phyloP scores from a whole-genome alignment of 495 filamentous ascomycete species.

The Penicillium robsamsonii region DNA sequence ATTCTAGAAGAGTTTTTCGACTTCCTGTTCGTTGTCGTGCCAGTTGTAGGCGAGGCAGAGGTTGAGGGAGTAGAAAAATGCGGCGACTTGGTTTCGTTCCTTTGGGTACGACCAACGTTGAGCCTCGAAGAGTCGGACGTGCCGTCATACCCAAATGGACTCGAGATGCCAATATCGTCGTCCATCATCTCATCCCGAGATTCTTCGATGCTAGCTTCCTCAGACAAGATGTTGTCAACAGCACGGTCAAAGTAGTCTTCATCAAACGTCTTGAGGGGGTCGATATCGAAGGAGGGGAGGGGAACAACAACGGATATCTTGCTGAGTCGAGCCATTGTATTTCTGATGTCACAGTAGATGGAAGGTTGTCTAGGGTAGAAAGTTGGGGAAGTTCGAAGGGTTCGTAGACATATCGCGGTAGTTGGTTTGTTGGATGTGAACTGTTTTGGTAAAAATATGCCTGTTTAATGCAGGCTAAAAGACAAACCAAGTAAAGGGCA shows the following conservation, averaged over 20 bases:
- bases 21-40: neutral
- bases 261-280: slow-evolving; percentile 22
- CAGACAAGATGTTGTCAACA: slow-evolving; percentile 28
- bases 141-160: neutral
- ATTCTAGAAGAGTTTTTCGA: neutral
- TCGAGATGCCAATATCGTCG: neutral
- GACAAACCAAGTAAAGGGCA: no score
- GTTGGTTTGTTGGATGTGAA: neutral
- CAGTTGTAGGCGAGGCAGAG: neutral
- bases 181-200: slow-evolving; percentile 10
- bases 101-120: neutral
- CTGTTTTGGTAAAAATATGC: neutral
- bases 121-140: neutral
- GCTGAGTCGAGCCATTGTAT: slow-evolving; percentile 6
- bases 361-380: neutral
- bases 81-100: neutral
- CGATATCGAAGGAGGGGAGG: slow-evolving; percentile 20
- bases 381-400: slow-evolving; percentile 4
- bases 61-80: neutral
- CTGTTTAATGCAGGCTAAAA: neutral
- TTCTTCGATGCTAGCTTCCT: slow-evolving; percentile 26
- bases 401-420: slow-evolving; percentile 1
- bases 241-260: slow-evolving; percentile 16
- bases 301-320: slow-evolving; percentile 23
- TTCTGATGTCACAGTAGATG: neutral